Evolutionary conservation across 140 eudicot species (phyloP), one percentile per base, ranked within the genome.

Genomic region (Cichorium intybus): DNA sequence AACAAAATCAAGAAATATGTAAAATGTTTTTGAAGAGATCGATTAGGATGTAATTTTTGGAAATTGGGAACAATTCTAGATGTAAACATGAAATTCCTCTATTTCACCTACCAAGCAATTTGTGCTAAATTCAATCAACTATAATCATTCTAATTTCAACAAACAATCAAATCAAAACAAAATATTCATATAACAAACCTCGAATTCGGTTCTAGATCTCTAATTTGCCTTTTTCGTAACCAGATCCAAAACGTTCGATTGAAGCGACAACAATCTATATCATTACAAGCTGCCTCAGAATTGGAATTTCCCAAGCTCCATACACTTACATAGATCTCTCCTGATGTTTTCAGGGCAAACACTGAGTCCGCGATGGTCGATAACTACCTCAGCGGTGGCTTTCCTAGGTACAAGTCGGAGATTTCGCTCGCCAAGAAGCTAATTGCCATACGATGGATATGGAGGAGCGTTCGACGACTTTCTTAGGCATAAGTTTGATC

Each of bases 401-500:
- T 91, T 45, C 97, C 97, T n/a, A 91, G 79, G 77, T 96, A 91
- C 68, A 91, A 75, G 31, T 91, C 96, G 12, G 96, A 84, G n/a
- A 87, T 72, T 48, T 82, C 84, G 61, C 62, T 80, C 10, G 71
- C 75, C 64, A 87, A 57, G 24, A 84, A 62, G 46, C 74, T 75
- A 27, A 78, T 60, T 84, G 97, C 95, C 97, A 90, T 90, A 67
- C 96, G 86, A 85, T 76, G 63, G 41, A 15, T 46, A 17, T 9
- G 67, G 59, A 34, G 23, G 56, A 26, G 72, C 37, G 4, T 52
- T 66, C 4, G 29, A 64, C 24, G 14, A n/a, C n/a, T n/a, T n/a
- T n/a, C n/a, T n/a, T n/a, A n/a, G n/a, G n/a, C n/a, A n/a, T n/a
- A n/a, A n/a, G n/a, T n/a, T n/a, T n/a, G n/a, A n/a, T n/a, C n/a